A percentile compares a stretch with the other conserved stretches of the same genome.
Evolutionary conservation across 768 basidiomycete species (phyloP).

Genomic region (Epithele typhae): DNA sequence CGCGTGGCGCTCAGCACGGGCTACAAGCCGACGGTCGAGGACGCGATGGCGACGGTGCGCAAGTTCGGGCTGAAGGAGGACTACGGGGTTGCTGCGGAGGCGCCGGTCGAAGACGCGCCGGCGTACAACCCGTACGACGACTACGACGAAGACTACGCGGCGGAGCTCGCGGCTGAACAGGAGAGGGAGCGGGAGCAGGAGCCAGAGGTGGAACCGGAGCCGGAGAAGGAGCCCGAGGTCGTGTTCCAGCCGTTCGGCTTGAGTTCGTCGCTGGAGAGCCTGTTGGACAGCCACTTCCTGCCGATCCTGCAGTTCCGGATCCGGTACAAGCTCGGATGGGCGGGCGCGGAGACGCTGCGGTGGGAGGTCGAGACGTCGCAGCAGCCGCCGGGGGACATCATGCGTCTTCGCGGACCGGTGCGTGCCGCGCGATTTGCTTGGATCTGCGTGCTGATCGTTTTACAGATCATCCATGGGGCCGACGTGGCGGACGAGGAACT

Average conservation of each 20-base stretch:
- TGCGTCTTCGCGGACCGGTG: conserved; percentile 30
- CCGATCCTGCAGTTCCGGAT: conserved; percentile 48
- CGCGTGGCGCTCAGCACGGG: conserved; percentile 54
- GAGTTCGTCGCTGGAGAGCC: conserved; percentile 56
- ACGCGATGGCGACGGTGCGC: conserved; percentile 44
- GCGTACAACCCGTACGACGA: conserved; percentile 20
- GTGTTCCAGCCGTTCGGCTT: conserved; percentile 57
- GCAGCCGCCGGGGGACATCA: conserved; percentile 35
- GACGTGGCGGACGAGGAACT: conserved; percentile 42
- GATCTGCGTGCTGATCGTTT: background rate
- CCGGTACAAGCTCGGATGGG: conserved; percentile 58
- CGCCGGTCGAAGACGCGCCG: background rate
- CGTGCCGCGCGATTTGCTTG: conserved; percentile 1
- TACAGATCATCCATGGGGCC: conserved; percentile 28
- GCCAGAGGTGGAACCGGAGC: conserved; percentile 21
- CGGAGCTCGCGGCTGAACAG: background rate
- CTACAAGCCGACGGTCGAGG: conserved; percentile 56
- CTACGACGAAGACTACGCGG: conserved; percentile 10
- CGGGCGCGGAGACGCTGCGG: conserved; percentile 56
- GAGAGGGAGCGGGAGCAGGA: conserved; percentile 3
- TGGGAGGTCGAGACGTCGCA: conserved; percentile 43
- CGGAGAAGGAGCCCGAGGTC: conserved; percentile 23
- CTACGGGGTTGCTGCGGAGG: conserved; percentile 16
- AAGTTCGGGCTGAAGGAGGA: conserved; percentile 45
- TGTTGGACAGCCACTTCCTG: conserved; percentile 54